Conservation (phyloP, 2,329 filamentous ascomycete genomes). For the Penicillium sp. region DNA sequence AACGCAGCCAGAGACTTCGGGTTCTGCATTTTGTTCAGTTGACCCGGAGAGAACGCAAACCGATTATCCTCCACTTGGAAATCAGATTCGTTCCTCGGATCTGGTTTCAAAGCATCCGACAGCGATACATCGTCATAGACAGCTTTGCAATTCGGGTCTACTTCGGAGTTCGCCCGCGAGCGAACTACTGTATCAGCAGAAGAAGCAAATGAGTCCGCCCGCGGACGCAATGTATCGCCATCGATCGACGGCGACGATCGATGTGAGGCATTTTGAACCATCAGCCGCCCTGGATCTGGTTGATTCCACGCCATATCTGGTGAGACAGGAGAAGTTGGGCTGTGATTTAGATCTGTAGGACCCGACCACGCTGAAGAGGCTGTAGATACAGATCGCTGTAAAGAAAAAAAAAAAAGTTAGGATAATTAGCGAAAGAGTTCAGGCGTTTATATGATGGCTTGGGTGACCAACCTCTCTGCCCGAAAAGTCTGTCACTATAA, state of each 20-base stretch:
- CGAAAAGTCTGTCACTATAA: slow-evolving; percentile 13
- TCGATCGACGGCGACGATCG: slow-evolving; percentile 38
- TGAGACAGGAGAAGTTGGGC: slow-evolving; percentile 19
- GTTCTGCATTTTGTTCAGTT: slow-evolving; percentile 83
- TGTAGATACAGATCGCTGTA: slow-evolving; percentile 19
- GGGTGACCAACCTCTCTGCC: slow-evolving; percentile 19
- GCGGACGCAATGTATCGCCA: slow-evolving; percentile 44
- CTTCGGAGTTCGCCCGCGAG: slow-evolving; percentile 35
- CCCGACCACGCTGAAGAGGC: slow-evolving; percentile 19
- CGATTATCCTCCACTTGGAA: slow-evolving; percentile 75
- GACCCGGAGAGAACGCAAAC: slow-evolving; percentile 75
- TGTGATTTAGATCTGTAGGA: slow-evolving; percentile 20
- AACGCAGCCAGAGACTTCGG: slow-evolving; percentile 84
- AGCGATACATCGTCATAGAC: slow-evolving; percentile 39
- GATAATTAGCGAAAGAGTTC: neutral
- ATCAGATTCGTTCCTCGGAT: slow-evolving; percentile 71
- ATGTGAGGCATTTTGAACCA: slow-evolving; percentile 29
- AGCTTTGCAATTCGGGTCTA: slow-evolving; percentile 20
- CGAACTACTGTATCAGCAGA: slow-evolving; percentile 33
- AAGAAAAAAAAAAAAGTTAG: neutral
- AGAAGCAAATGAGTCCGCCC: slow-evolving; percentile 42
- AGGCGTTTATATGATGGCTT: neutral
- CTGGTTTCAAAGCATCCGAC: slow-evolving; percentile 66
- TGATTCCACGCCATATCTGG: slow-evolving; percentile 24
- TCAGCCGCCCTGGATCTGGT: slow-evolving; percentile 23